Conservation (phyloP, 148 eudicot genomes). For the Fagopyrum tataricum region DNA sequence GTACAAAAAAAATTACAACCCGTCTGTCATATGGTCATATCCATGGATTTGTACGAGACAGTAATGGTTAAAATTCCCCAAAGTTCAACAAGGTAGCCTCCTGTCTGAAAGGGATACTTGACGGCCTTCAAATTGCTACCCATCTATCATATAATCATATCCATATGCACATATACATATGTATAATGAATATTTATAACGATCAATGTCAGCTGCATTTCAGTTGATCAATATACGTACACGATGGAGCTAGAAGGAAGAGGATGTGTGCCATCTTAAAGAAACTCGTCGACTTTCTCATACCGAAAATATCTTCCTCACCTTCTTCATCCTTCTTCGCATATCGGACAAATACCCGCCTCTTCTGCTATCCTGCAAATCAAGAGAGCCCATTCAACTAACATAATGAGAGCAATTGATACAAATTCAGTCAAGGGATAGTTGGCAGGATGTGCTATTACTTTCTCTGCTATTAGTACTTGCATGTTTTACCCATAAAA, state of each 20-base stretch:
- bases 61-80: neutral
- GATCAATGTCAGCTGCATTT: neutral
- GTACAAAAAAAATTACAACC: neutral
- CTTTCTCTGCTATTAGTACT: too few relatives aligned
- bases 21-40: neutral
- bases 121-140: neutral
- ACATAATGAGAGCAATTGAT: neutral
- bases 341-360: slow-evolving; percentile 62
- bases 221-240: neutral
- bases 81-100: neutral
- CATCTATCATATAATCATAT: neutral
- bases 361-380: slow-evolving; percentile 61
- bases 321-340: slow-evolving; percentile 67
- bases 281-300: slow-evolving; percentile 16
- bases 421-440: neutral
- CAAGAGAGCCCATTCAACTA: neutral
- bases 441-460: neutral
- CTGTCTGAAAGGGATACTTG: neutral
- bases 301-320: slow-evolving; percentile 60
- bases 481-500: too few relatives aligned
- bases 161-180: neutral
- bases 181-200: neutral
- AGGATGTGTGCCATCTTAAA: too few relatives aligned
- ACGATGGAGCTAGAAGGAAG: neutral
- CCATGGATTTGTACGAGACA: neutral